Evolutionary conservation across 805 yeast species (phyloP).

Genomic region (Middelhovenomyces tepae): DNA sequence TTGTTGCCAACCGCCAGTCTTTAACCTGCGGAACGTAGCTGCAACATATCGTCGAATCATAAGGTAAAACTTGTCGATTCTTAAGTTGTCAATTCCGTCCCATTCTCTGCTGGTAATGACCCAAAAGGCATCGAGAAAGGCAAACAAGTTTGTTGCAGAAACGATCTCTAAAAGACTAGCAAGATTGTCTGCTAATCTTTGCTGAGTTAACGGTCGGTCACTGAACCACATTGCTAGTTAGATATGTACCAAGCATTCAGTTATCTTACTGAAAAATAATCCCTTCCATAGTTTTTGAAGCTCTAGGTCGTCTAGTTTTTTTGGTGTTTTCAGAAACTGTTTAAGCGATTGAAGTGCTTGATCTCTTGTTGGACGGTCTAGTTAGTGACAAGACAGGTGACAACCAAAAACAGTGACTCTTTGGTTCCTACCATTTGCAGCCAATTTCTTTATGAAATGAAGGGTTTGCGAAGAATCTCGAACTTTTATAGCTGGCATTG

Average conservation of each 20-base stretch:
- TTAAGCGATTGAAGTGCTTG: conserved; percentile 59
- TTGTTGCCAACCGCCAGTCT: conserved; percentile 45
- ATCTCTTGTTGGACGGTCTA: conserved; percentile 60
- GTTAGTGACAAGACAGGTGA: conserved; percentile 4
- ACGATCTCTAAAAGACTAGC: conserved; percentile 41
- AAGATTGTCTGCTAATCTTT: conserved; percentile 63
- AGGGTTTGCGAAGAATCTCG: conserved; percentile 10
- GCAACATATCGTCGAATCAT: conserved; percentile 69
- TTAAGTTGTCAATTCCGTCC: conserved; percentile 70
- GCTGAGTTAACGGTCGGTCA: conserved; percentile 90
- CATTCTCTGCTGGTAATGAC: conserved; percentile 68
- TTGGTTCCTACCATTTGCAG: conserved; percentile 51
- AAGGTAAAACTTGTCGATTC: conserved; percentile 80
- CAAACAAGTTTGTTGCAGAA: conserved; percentile 33
- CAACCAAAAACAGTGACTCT: neutral
- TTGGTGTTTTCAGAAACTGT: conserved; percentile 43
- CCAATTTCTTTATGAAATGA: conserved; percentile 68
- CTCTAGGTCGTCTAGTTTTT: conserved; percentile 39
- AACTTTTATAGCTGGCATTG: neutral
- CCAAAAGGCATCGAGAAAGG: conserved; percentile 75
- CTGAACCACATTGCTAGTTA: conserved; percentile 98
- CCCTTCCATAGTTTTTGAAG: conserved; percentile 91
- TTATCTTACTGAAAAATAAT: conserved; percentile 80
- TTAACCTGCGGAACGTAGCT: conserved; percentile 52
- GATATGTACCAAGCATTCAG: too few species aligned